Base-by-base conservation (phyloP, 257 asterid genomes). In the Ophiorrhiza pumila region DNA sequence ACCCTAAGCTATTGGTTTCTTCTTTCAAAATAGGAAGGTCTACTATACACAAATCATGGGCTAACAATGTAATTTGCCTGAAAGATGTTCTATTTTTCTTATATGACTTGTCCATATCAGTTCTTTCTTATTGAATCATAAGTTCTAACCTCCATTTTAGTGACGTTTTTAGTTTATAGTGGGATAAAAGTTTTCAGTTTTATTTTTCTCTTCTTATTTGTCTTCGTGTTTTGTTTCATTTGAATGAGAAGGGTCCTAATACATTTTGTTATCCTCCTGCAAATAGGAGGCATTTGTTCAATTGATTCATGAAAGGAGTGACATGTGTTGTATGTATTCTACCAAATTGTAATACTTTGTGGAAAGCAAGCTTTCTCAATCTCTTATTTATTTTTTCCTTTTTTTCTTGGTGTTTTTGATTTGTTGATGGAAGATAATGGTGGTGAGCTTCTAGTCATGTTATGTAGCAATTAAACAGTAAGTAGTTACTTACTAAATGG, bases 301-400 rank as follows among this genome's bases (percentile, higher is more conserved):
- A 75, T 84, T 18, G 91, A 91, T 64, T 91, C 97, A 23, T 93
- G 82, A 86, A 91, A 78, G 98, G 97, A 84, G 97, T 91, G 62
- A 91, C 96, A 64, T 89, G 97, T 76, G 76, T 93, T 76, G 98
- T 93, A 86, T 59, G 98, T 87, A 76, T 67, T 47, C 76, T 31
- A 29, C 41, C 47, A n/a, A 25, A 35, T 41, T 37, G 11, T 6
- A 37, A 4, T n/a, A n/a, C 23, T 20, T 1, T 42, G 4, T 39
- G 35, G 75, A 77, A 13, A 23, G 4, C 22, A 22, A 41, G 46
- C 47, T 7, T 23, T 49, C 17, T 68, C 49, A n/a, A 27, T 58
- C 11, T 46, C 4, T 39, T 22, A 25, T 65, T 41, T 52, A 53
- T 65, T 18, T 61, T 46, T n/a, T n/a, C 25, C 39, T 57, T 39